phyloP scores from a whole-genome alignment of 441 rosid genomes.

The Daphne laureola region DNA sequence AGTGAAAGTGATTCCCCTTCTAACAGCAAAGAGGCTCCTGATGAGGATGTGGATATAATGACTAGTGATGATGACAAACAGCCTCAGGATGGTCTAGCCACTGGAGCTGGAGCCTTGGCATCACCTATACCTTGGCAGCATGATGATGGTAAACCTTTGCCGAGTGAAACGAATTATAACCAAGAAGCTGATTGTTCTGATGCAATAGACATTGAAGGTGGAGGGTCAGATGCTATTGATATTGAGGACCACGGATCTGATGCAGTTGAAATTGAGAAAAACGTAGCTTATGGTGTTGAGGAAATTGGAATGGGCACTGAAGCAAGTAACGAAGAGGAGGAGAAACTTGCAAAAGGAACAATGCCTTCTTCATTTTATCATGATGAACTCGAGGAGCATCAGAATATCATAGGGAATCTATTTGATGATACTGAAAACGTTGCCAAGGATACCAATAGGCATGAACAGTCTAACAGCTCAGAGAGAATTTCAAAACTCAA shows the following conservation, averaged over 20 bases:
- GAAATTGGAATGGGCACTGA: conserved; percentile 35
- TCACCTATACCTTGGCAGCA: conserved; percentile 27
- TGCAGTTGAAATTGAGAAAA: conserved; percentile 50
- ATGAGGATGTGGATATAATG: conserved; percentile 95
- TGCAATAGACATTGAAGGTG: conserved; percentile 45
- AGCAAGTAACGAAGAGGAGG: conserved; percentile 27
- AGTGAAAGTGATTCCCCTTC: conserved; percentile 93
- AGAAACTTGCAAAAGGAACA: conserved; percentile 31
- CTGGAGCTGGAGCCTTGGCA: conserved; percentile 27
- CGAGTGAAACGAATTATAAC: conserved; percentile 33
- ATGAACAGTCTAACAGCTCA: conserved; percentile 43
- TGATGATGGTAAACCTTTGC: conserved; percentile 18
- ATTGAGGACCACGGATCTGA: conserved; percentile 44
- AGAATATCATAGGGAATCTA: conserved; percentile 66
- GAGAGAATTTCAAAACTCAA: conserved; percentile 45
- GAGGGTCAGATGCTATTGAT: conserved; percentile 44
- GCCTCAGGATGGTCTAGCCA: conserved; percentile 27
- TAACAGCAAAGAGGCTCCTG: conserved; percentile 80
- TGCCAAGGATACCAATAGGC: conserved; percentile 31
- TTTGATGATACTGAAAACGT: conserved; percentile 67
- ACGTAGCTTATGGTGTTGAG: conserved; percentile 47
- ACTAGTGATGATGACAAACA: conserved; percentile 79
- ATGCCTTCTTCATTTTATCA: conserved; percentile 28
- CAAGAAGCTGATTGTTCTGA: conserved; percentile 40
- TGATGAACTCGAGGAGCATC: conserved; percentile 45